A percentile compares a stretch with the other conserved stretches of the same genome.
These are phyloP conservation scores for Allomyces arbusculus DNA, from an alignment of 192 early-diverging fungal genomes.

Conservation along the genomic window DNA sequence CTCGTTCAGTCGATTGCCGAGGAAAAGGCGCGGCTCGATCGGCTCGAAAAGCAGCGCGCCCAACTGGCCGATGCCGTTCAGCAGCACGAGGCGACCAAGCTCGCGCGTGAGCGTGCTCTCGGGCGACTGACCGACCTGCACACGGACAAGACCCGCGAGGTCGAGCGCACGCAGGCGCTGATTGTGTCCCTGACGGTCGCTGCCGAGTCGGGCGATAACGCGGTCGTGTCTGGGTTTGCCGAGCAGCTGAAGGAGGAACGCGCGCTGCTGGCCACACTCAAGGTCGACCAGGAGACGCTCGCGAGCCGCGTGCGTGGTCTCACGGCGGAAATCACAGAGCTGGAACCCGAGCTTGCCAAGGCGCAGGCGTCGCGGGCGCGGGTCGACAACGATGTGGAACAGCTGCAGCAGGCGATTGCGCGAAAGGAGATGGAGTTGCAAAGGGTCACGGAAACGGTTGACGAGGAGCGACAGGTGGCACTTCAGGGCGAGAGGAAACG, in stretches of 20 bases:
- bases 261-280: not conserved
- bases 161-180: not conserved
- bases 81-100: constrained; percentile 16
- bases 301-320: not conserved
- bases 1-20: constrained; percentile 54
- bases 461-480: too few species aligned
- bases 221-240: constrained; percentile 6
- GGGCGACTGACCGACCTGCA: constrained; percentile 16
- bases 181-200: not conserved
- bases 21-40: constrained; percentile 27
- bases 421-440: too few species aligned
- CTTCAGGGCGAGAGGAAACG: not conserved
- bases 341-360: constrained; percentile 5
- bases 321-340: constrained; percentile 8
- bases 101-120: constrained; percentile 18
- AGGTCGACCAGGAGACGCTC: not conserved
- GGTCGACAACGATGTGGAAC: too few species aligned
- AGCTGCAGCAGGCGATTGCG: too few species aligned
- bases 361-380: too few species aligned
- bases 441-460: too few species aligned
- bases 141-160: constrained; percentile 12
- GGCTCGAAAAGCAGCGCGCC: constrained; percentile 9
- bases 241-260: constrained; percentile 15
- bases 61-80: constrained; percentile 9
- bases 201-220: not conserved